These are phyloP conservation scores for Bacidia gigantensis DNA, from an alignment of 495 filamentous ascomycete species.

Conservation along the genomic window DNA sequence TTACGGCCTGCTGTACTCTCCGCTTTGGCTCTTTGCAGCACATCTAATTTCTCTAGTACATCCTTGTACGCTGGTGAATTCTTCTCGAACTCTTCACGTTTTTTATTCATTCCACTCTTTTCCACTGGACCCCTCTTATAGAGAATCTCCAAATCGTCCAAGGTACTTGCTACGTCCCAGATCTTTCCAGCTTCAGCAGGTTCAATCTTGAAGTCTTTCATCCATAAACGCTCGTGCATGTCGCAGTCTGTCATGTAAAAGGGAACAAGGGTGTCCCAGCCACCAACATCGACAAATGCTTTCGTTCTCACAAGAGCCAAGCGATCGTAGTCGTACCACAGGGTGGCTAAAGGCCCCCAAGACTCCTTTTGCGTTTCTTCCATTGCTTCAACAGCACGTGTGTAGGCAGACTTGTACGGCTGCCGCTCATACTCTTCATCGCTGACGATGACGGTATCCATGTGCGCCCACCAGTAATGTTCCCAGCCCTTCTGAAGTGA, in stretches of 20 bases:
- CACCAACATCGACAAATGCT: constrained; percentile 40
- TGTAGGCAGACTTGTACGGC: constrained; percentile 39
- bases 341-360: constrained; percentile 26
- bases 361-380: constrained; percentile 12
- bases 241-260: constrained; percentile 51
- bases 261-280: constrained; percentile 46
- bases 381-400: constrained; percentile 32
- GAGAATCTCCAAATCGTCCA: constrained; percentile 14
- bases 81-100: background rate
- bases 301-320: constrained; percentile 42
- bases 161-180: constrained; percentile 34
- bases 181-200: constrained; percentile 33
- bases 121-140: constrained; percentile 5
- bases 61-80: constrained; percentile 18
- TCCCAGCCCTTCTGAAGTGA: constrained; percentile 35
- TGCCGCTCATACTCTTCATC: constrained; percentile 29
- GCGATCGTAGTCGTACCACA: constrained; percentile 46
- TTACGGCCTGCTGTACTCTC: constrained; percentile 30
- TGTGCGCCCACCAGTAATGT: constrained; percentile 47
- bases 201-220: constrained; percentile 36
- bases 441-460: constrained; percentile 42
- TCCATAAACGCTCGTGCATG: constrained; percentile 37
- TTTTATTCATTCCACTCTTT: background rate
- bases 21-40: constrained; percentile 28
- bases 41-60: constrained; percentile 25